A percentile compares a stretch with the other conserved stretches of the same genome.
phyloP scores from a whole-genome alignment of 1,284 basidiomycete species.

The Gymnopus androsaceus region DNA sequence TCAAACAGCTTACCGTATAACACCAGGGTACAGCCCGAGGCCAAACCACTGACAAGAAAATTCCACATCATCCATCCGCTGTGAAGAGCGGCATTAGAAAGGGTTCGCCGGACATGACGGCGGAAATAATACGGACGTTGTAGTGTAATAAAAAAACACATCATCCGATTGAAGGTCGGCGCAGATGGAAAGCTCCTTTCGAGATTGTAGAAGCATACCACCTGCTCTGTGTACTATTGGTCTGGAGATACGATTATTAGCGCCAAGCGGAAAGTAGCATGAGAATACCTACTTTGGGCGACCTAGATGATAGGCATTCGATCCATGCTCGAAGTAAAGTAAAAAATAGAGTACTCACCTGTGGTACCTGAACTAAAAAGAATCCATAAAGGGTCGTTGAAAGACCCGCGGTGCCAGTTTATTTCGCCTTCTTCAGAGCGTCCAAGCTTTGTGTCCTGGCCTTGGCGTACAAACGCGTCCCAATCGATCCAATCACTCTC shows the following conservation, averaged over 20 bases:
- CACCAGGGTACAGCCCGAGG: conserved; percentile 18
- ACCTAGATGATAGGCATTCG: conserved; percentile 27
- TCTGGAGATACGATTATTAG: conserved; percentile 38
- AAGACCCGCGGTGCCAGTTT: conserved; percentile 60
- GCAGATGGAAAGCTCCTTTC: conserved; percentile 82
- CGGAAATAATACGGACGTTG: conserved; percentile 63
- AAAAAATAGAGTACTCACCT: conserved; percentile 41
- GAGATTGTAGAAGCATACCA: conserved; percentile 83
- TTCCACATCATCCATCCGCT: conserved; percentile 91
- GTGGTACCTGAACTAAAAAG: conserved; percentile 88
- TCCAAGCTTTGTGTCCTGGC: conserved; percentile 47
- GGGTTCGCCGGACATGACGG: conserved; percentile 7
- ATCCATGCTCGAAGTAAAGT: conserved; percentile 2
- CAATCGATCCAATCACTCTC: conserved; percentile 53
- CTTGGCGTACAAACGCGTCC: conserved; percentile 56
- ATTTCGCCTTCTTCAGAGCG: conserved; percentile 54
- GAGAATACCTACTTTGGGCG: conserved; percentile 53
- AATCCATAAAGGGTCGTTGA: conserved; percentile 87
- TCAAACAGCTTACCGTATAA: conserved; percentile 13
- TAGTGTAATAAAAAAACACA: conserved; percentile 88
- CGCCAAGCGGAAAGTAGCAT: conserved; percentile 16
- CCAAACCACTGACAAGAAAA: conserved; percentile 71
- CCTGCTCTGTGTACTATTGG: conserved; percentile 85
- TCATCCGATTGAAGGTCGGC: conserved; percentile 71
- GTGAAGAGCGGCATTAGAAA: conserved; percentile 11